These are phyloP conservation scores for Aspergillus proliferans DNA, from an alignment of 2,329 filamentous ascomycete genomes.

Conservation along the genomic window DNA sequence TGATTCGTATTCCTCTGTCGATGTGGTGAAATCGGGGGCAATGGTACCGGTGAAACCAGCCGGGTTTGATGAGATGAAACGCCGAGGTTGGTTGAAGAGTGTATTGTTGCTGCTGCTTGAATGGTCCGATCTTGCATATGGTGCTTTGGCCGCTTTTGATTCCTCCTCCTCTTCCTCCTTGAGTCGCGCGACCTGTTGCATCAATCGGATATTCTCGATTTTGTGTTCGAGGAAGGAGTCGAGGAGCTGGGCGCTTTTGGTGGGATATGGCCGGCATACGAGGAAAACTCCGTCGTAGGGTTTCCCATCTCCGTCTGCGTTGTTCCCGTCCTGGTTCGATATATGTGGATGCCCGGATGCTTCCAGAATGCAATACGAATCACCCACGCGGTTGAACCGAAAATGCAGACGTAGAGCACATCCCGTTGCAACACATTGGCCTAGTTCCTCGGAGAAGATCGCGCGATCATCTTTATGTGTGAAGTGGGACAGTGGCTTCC, in stretches of 20 bases:
- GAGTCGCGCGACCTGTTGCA: conserved; percentile 76
- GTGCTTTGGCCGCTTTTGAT: conserved; percentile 58
- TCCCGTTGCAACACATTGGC: conserved; percentile 79
- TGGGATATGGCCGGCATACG: conserved; percentile 85
- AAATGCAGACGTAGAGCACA: conserved; percentile 78
- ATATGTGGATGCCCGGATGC: conserved; percentile 90
- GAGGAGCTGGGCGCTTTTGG: conserved; percentile 74
- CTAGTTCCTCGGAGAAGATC: conserved; percentile 80
- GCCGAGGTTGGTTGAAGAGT: not conserved
- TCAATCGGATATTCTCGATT: conserved; percentile 85
- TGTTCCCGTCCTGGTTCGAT: conserved; percentile 50
- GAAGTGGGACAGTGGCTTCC: conserved; percentile 70
- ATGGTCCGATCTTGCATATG: conserved; percentile 50
- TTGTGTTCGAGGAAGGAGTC: conserved; percentile 96
- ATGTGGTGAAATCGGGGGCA: conserved; percentile 42
- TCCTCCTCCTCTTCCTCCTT: conserved; percentile 81
- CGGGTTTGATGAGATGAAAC: conserved; percentile 8
- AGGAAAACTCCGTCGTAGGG: conserved; percentile 89
- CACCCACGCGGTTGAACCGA: conserved; percentile 70
- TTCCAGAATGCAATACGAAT: conserved; percentile 73
- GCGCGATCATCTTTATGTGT: conserved; percentile 80
- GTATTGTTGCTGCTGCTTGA: conserved; percentile 27
- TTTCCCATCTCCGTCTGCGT: conserved; percentile 55
- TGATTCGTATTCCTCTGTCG: conserved; percentile 34
- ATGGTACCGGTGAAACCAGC: not conserved